Base-by-base conservation (phyloP, 176 grass and related monocot genomes). In the Saccharum spontaneum region DNA sequence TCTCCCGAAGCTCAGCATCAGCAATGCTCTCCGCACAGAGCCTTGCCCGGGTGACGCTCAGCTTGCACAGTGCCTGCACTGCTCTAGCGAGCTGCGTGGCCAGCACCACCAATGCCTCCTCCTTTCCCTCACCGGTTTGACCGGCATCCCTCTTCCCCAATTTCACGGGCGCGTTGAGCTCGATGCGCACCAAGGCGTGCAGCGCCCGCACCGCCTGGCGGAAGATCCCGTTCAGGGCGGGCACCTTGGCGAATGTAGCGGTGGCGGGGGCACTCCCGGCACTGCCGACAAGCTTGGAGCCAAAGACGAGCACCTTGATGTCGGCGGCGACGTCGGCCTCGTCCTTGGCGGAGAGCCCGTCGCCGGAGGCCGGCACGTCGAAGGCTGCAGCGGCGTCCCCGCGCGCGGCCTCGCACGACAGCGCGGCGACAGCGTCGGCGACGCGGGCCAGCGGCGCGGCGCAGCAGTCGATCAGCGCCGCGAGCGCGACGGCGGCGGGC, bases 301-400 rank as follows among this genome's bases (percentile, higher is more conserved):
- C 97, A 17, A 86, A 92, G 46, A 99, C 69, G 49, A 99, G 86
- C 86, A 81, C 83, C 71, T 82, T 99, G 67, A 99, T 77, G 80
- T 99, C 97, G 8, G 86, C 78, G 4, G 91, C 93, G 9, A 98
- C 97, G 46, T 98, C 97, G 5, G 81, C 73, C 84, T 98, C 97
- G 69, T 94, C 97, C 83, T 96, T 96, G 8, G 85, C 77, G 5
- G 91, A 96, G 75, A 92, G 91, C 12, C 93, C 97, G 7, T 99
- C 97, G 1, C 97, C 93, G 1, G 93, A 92, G 7, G 87, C 84
- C 1, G 90, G 86, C 65, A 95, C 86, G 57, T 99, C 97, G 41
- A 96, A 99, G 5, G 90, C 85, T 8, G 54, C 61, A 8, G 67
- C 50, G 15, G 73, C 24, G 11, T 96, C 97, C 82, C 86, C 91